These are phyloP conservation scores for Gelatoporia subvermispora DNA, from an alignment of 768 basidiomycete genomes.

Conservation along the genomic window DNA sequence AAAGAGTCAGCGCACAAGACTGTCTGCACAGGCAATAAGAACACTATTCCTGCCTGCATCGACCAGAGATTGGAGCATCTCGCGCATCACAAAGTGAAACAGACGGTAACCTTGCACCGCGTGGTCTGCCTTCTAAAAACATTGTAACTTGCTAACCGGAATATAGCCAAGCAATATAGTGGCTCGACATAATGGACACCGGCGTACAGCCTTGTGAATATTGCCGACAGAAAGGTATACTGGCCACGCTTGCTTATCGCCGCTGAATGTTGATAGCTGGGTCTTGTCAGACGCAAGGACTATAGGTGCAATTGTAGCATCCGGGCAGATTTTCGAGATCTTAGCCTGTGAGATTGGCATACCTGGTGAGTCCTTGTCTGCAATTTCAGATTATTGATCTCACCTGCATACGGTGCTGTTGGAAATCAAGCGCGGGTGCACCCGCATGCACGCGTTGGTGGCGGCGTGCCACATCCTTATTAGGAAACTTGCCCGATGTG, in stretches of 20 bases:
- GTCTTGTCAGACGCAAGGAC: slow-evolving; percentile 36
- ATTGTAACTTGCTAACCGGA: slow-evolving; percentile 22
- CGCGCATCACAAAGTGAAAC: slow-evolving; percentile 33
- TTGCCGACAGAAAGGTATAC: slow-evolving; percentile 28
- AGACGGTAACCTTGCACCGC: slow-evolving; percentile 21
- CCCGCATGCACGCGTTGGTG: neutral
- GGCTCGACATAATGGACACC: slow-evolving; percentile 10
- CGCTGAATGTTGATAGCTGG: slow-evolving; percentile 30
- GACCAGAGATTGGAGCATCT: slow-evolving; percentile 28
- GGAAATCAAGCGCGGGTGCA: too few species aligned
- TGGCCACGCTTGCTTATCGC: slow-evolving; percentile 32
- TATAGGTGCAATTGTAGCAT: slow-evolving; percentile 29
- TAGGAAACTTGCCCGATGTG: too few species aligned
- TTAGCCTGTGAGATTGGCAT: neutral
- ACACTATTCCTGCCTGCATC: slow-evolving; percentile 28
- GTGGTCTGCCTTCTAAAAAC: slow-evolving; percentile 8
- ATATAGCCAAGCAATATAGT: slow-evolving; percentile 24
- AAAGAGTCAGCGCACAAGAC: slow-evolving; percentile 22
- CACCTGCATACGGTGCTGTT: neutral
- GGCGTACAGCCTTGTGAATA: slow-evolving; percentile 16
- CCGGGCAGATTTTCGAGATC: neutral
- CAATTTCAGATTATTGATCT: neutral
- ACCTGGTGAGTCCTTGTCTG: neutral
- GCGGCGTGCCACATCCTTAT: too few species aligned
- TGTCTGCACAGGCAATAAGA: slow-evolving; percentile 32